A percentile compares a stretch with the other conserved stretches of the same genome.
phyloP scores from a whole-genome alignment of 1,284 basidiomycete species.

The Cystobasidium slooffiae region DNA sequence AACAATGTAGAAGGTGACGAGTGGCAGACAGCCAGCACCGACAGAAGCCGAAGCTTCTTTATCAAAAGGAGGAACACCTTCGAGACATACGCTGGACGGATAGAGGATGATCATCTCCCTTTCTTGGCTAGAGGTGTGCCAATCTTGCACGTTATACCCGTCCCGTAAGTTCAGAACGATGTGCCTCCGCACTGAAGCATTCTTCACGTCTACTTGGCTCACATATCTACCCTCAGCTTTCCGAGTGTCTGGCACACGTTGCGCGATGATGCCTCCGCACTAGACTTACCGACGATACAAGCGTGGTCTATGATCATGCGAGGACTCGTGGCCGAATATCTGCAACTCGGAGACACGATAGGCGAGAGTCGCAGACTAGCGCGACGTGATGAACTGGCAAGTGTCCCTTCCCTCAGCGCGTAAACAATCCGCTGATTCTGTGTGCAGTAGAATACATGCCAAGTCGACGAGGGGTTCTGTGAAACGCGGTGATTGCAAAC shows the following conservation, averaged over 20 bases:
- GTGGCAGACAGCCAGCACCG: constrained; percentile 27
- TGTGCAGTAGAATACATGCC: constrained; percentile 31
- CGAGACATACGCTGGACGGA: constrained; percentile 44
- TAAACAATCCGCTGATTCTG: constrained; percentile 1
- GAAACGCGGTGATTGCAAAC: background rate
- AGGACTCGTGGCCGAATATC: constrained; percentile 87
- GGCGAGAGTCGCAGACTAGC: background rate
- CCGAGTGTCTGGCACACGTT: constrained; percentile 22
- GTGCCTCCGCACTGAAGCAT: too few species aligned
- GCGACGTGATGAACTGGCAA: constrained; percentile 40
- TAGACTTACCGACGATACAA: constrained; percentile 83
- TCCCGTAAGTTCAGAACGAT: constrained; percentile 96
- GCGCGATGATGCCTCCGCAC: constrained; percentile 77
- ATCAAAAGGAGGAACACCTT: constrained; percentile 33
- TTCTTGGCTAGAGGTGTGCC: constrained; percentile 84
- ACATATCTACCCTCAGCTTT: background rate
- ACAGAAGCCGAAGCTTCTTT: constrained; percentile 50
- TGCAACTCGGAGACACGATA: constrained; percentile 64
- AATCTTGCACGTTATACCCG: constrained; percentile 85
- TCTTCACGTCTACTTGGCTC: too few species aligned
- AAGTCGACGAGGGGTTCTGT: background rate
- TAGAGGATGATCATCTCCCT: constrained; percentile 85
- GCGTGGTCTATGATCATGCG: constrained; percentile 88
- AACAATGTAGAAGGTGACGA: constrained; percentile 28
- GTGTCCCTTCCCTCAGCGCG: background rate